A percentile compares a stretch with the other conserved stretches of the same genome.
phyloP scores from a whole-genome alignment of 2,329 filamentous ascomycete genomes.

The Phialophora chinensis region DNA sequence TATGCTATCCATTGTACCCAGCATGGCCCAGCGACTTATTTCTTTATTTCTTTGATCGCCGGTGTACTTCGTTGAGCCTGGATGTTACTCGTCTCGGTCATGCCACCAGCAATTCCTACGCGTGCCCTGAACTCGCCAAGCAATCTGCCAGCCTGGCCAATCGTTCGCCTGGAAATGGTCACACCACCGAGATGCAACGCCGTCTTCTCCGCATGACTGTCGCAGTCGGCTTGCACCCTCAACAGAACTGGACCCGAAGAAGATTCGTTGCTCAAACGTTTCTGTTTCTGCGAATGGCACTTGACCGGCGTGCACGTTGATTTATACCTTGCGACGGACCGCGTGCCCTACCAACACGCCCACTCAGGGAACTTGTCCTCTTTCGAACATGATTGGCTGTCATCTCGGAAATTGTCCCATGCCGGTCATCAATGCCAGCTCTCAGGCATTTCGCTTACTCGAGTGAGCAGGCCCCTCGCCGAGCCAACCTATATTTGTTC shows the following conservation, averaged over 20 bases:
- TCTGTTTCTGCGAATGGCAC: slow-evolving; percentile 21
- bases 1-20: not conserved
- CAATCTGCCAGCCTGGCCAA: not conserved
- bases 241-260: not conserved
- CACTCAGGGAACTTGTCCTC: not conserved
- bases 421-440: slow-evolving; percentile 7
- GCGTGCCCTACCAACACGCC: not conserved
- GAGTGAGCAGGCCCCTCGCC: slow-evolving; percentile 1
- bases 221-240: not conserved
- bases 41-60: not conserved
- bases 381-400: slow-evolving; percentile 14
- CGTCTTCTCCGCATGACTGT: slow-evolving; percentile 3
- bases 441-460: slow-evolving; percentile 5
- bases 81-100: not conserved
- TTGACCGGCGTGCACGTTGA: slow-evolving; percentile 22
- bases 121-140: not conserved
- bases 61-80: not conserved
- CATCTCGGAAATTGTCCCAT: slow-evolving; percentile 14
- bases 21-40: not conserved
- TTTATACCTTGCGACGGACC: slow-evolving; percentile 12
- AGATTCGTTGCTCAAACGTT: not conserved
- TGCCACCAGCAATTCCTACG: not conserved
- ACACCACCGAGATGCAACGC: not conserved
- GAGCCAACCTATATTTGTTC: slow-evolving; percentile 1
- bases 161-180: not conserved